phyloP scores from a whole-genome alignment of 495 filamentous ascomycete species.

The Friedmanniomyces endolithicus region DNA sequence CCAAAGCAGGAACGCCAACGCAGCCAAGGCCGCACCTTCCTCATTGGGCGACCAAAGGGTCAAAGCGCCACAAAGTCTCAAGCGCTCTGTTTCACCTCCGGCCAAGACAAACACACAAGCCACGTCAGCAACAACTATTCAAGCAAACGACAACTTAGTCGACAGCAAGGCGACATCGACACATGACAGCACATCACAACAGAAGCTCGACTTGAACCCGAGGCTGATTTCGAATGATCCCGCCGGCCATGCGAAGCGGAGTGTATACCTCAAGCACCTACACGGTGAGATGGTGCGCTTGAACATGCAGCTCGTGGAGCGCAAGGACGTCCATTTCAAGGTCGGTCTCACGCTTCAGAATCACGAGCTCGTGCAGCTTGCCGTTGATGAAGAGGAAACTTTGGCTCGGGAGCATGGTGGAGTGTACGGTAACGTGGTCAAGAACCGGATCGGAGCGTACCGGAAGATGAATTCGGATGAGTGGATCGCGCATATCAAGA shows the following conservation, averaged over 20 bases:
- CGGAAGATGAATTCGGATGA: constrained; percentile 56
- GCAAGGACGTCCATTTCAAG: constrained; percentile 43
- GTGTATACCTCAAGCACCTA: constrained; percentile 55
- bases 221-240: constrained; percentile 63
- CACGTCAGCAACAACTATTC: background rate
- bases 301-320: constrained; percentile 43
- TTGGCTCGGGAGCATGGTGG: constrained; percentile 49
- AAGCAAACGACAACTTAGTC: background rate
- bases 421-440: constrained; percentile 74
- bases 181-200: background rate
- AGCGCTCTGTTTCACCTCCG: constrained; percentile 36
- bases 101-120: constrained; percentile 14
- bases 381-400: constrained; percentile 76
- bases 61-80: constrained; percentile 1
- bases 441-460: constrained; percentile 58
- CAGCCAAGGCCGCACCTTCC: background rate
- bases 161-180: constrained; percentile 18
- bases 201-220: constrained; percentile 51
- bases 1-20: background rate
- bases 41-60: background rate
- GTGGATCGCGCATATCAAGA: constrained; percentile 44
- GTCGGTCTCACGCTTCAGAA: constrained; percentile 45
- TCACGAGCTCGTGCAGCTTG: constrained; percentile 61
- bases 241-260: constrained; percentile 52
- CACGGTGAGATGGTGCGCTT: constrained; percentile 61